These are phyloP conservation scores for Sphaceloma murrayae DNA, from an alignment of 2,329 filamentous ascomycete species.

Conservation along the genomic window DNA sequence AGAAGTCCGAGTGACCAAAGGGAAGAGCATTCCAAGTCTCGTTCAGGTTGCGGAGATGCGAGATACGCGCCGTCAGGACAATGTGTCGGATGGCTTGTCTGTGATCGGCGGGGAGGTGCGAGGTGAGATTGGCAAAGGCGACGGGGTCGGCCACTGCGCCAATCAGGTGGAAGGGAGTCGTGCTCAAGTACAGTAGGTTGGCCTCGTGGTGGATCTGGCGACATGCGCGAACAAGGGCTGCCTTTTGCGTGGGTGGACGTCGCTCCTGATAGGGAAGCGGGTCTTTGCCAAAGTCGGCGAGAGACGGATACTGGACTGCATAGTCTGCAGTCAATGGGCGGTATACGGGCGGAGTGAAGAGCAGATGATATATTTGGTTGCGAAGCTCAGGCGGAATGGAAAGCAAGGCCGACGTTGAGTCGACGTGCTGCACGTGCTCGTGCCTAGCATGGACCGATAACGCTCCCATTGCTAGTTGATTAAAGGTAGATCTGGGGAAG, in stretches of 20 bases:
- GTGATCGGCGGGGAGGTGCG: conserved; percentile 20
- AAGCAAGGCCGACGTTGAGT: conserved; percentile 15
- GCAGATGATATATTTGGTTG: conserved; percentile 19
- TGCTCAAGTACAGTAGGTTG: conserved; percentile 26
- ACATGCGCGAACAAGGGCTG: conserved; percentile 14
- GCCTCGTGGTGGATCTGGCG: conserved; percentile 16
- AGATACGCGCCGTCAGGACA: conserved; percentile 27
- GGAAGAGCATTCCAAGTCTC: conserved; percentile 29
- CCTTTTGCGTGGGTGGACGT: not conserved
- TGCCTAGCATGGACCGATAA: conserved; percentile 1
- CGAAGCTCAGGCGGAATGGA: conserved; percentile 19
- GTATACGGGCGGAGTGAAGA: conserved; percentile 15
- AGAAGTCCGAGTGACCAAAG: conserved; percentile 26
- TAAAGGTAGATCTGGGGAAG: conserved; percentile 2
- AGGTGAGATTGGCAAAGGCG: conserved; percentile 24
- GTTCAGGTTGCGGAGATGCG: conserved; percentile 27
- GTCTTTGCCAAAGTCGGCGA: conserved; percentile 10
- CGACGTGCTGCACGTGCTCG: conserved; percentile 8
- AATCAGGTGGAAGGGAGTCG: conserved; percentile 25
- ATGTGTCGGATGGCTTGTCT: conserved; percentile 26
- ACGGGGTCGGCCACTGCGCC: conserved; percentile 24
- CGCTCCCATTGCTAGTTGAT: not conserved
- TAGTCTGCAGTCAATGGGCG: not conserved
- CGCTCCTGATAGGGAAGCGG: not conserved
- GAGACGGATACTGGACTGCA: not conserved